Evolutionary conservation across 1,284 basidiomycete species (phyloP).

Genomic region (Thecaphora thlaspeos): DNA sequence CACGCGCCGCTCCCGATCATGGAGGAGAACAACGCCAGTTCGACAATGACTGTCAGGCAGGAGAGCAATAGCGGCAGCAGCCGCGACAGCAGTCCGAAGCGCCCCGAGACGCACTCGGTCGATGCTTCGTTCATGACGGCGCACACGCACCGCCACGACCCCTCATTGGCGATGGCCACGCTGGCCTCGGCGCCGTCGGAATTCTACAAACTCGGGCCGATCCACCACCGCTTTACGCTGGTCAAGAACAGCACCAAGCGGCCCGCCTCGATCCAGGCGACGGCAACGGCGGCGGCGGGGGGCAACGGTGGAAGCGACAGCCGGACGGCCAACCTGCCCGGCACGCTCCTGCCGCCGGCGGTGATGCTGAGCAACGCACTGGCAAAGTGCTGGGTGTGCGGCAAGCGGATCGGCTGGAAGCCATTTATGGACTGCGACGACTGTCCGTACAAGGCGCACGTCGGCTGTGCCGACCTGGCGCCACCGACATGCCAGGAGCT

Average conservation of each 20-base stretch:
- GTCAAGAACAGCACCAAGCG: slow-evolving; percentile 50
- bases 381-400: slow-evolving; percentile 51
- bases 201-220: slow-evolving; percentile 14
- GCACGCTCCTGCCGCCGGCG: slow-evolving; percentile 43
- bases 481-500: slow-evolving; percentile 49
- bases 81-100: no score
- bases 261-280: slow-evolving; percentile 19
- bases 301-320: slow-evolving; percentile 7
- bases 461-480: slow-evolving; percentile 46
- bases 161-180: slow-evolving; percentile 44
- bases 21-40: slow-evolving; percentile 18
- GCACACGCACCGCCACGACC: slow-evolving; percentile 29
- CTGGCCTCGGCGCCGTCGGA: slow-evolving; percentile 36
- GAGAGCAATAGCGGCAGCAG: no score
- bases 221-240: slow-evolving; percentile 50
- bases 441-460: slow-evolving; percentile 53
- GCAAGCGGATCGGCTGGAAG: slow-evolving; percentile 48
- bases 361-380: slow-evolving; percentile 51
- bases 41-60: slow-evolving; percentile 24
- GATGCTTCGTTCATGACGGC: slow-evolving; percentile 45
- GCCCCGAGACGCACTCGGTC: not conserved
- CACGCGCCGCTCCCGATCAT: slow-evolving; percentile 33
- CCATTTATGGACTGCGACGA: slow-evolving; percentile 55
- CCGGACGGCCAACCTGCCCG: slow-evolving; percentile 17
- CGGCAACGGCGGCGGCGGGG: slow-evolving; percentile 16